These are phyloP conservation scores for Lanmaoa pseudosensibilis DNA, from an alignment of 768 basidiomycete species.

Conservation along the genomic window DNA sequence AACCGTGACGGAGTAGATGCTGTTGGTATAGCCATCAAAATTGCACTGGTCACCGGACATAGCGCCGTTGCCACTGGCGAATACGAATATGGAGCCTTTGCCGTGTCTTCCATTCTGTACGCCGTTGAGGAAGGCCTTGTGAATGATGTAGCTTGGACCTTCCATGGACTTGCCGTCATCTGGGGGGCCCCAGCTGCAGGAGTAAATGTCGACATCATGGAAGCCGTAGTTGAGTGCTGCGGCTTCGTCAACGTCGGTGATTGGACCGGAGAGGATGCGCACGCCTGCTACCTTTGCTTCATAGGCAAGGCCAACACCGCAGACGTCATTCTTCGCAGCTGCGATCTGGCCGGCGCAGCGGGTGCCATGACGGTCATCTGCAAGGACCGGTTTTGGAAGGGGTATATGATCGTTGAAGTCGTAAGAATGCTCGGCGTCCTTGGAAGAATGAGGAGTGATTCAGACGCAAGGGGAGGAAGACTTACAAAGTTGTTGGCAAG, in stretches of 20 bases:
- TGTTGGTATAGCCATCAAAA: slow-evolving; percentile 99
- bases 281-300: slow-evolving; percentile 89
- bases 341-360: slow-evolving; percentile 97
- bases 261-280: slow-evolving; percentile 92
- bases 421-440: slow-evolving; percentile 88
- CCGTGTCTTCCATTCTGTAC: slow-evolving; percentile 86
- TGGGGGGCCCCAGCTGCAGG: slow-evolving; percentile 97
- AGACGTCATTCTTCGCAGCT: slow-evolving; percentile 88
- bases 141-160: slow-evolving; percentile 84
- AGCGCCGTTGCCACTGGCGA: slow-evolving; percentile 97
- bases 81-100: slow-evolving; percentile 93
- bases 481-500: slow-evolving; percentile 90
- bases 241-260: slow-evolving; percentile 95
- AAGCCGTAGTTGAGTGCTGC: slow-evolving; percentile 92
- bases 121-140: slow-evolving; percentile 93
- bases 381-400: slow-evolving; percentile 82
- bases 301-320: slow-evolving; percentile 94
- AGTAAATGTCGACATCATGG: slow-evolving; percentile 86
- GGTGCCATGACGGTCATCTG: slow-evolving; percentile 95
- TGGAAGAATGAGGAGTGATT: neutral
- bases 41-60: slow-evolving; percentile 94
- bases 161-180: slow-evolving; percentile 97
- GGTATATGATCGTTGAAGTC: slow-evolving; percentile 94
- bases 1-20: slow-evolving; percentile 94
- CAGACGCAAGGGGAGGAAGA: slow-evolving; percentile 12